Evolutionary conservation across 805 yeast genomes (phyloP).

Genomic region (Zygosaccharomyces bailii): DNA sequence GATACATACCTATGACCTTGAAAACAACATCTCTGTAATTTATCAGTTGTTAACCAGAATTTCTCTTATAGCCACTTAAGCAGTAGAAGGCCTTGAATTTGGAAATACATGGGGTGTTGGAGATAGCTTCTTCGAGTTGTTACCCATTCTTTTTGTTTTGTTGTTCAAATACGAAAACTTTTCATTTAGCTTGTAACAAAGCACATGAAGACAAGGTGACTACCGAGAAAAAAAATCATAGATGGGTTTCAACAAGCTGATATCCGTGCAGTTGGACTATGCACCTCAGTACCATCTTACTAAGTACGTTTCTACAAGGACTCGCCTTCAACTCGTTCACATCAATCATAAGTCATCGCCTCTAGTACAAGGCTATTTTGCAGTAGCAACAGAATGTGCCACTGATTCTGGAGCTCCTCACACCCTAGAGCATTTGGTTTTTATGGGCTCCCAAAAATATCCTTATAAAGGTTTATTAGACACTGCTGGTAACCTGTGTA

Average conservation of each 20-base stretch:
- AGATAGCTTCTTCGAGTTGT: no score
- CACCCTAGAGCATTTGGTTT: constrained; percentile 88
- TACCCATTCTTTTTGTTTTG: constrained; percentile 6
- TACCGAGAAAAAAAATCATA: neutral
- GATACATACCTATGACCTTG: neutral
- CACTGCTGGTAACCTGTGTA: constrained; percentile 76
- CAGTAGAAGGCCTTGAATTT: no score
- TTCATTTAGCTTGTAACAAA: neutral
- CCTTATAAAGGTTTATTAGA: constrained; percentile 93
- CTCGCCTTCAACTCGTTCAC: constrained; percentile 79
- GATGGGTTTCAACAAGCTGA: constrained; percentile 41
- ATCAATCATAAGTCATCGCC: constrained; percentile 76
- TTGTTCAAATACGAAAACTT: constrained; percentile 3
- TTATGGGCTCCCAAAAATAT: constrained; percentile 86
- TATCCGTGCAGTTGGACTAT: constrained; percentile 63
- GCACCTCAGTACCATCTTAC: constrained; percentile 62
- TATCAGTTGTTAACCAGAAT: no score
- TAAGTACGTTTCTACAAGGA: constrained; percentile 73
- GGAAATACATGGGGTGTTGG: no score
- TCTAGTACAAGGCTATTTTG: constrained; percentile 87
- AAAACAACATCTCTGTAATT: no score
- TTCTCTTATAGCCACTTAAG: no score
- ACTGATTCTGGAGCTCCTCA: constrained; percentile 94
- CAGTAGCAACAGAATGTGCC: constrained; percentile 88
- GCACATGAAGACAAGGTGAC: neutral